Evolutionary conservation across 306 rosid genomes (phyloP).

Genomic region (Vigna mungo): DNA sequence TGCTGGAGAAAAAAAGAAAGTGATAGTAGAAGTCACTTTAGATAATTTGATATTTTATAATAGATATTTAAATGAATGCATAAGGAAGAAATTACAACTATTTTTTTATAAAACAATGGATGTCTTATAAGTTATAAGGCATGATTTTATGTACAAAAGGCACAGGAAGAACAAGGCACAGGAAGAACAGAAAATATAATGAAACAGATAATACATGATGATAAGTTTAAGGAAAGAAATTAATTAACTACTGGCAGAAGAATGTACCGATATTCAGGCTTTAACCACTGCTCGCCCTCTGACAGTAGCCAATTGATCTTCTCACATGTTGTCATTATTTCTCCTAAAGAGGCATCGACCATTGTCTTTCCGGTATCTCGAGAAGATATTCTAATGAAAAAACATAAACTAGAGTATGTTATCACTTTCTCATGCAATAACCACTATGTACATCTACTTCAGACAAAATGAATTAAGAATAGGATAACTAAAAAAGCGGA

Average conservation of each 20-base stretch:
- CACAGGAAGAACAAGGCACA: conserved; percentile 2
- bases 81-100: not conserved
- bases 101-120: not conserved
- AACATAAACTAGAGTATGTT: conserved; percentile 39
- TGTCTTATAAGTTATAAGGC: not conserved
- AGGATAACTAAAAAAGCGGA: not conserved
- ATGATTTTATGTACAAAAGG: not conserved
- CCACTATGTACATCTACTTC: conserved; percentile 5
- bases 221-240: conserved; percentile 30
- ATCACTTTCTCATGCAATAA: conserved; percentile 26
- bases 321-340: conserved; percentile 94
- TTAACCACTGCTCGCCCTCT: conserved; percentile 90
- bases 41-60: conserved; percentile 7
- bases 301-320: conserved; percentile 95
- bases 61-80: conserved; percentile 3
- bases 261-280: conserved; percentile 85
- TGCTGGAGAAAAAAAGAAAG: not conserved
- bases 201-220: conserved; percentile 13
- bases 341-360: conserved; percentile 94
- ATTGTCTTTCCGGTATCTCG: conserved; percentile 96
- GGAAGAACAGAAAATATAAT: conserved; percentile 14
- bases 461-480: conserved; percentile 14
- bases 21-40: conserved; percentile 26
- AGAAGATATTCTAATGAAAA: conserved; percentile 73
- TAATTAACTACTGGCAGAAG: conserved; percentile 8